Conservation (phyloP, 208 protist species). For the Acanthamoeba royreba region DNA sequence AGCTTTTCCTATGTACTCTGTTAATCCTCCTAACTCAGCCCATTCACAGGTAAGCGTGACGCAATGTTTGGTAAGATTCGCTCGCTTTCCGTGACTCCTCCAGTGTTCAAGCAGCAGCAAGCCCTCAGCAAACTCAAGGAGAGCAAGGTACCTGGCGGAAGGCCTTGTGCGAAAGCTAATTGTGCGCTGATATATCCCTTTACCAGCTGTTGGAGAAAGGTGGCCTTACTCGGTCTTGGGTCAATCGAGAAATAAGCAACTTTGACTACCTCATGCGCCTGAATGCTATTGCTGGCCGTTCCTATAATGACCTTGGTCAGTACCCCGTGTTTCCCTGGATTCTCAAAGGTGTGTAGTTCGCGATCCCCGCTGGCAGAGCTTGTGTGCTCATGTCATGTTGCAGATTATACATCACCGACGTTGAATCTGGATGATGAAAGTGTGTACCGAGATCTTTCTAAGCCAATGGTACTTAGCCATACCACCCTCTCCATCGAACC, state of each 20-base stretch:
- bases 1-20: background rate
- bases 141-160: too few species aligned
- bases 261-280: conserved; percentile 98
- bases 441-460: conserved; percentile 93
- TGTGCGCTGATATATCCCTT: too few species aligned
- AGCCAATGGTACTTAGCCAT: conserved; percentile 86
- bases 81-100: background rate
- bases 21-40: background rate
- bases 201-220: background rate
- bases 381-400: conserved; percentile 56
- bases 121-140: background rate
- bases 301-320: conserved; percentile 93
- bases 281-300: conserved; percentile 94
- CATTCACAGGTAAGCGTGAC: background rate
- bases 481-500: background rate
- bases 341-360: background rate
- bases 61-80: background rate
- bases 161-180: too few species aligned
- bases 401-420: conserved; percentile 90
- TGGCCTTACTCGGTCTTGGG: conserved; percentile 85
- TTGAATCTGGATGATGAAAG: conserved; percentile 87
- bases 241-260: conserved; percentile 88
- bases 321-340: conserved; percentile 99
- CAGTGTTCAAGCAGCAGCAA: background rate
- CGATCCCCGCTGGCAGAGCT: background rate